Conservation (phyloP, 805 yeast species). For the Ogataea degrootiae region DNA sequence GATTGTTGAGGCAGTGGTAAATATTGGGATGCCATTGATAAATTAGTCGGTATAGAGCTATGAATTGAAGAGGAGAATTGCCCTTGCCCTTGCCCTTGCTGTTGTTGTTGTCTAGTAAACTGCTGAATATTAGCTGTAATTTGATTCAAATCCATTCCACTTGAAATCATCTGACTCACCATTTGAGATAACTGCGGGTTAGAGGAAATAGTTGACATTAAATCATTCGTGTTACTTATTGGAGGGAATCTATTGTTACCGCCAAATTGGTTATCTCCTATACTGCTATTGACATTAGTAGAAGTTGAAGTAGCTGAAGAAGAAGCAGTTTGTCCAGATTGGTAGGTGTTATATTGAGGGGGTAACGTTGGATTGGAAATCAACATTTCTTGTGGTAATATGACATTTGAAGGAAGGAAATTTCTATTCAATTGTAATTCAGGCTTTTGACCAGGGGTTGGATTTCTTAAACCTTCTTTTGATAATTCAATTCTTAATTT, state of each 20-base stretch:
- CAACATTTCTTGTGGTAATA: conserved; percentile 47
- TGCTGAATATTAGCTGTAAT: conserved; percentile 27
- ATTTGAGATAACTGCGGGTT: conserved; percentile 30
- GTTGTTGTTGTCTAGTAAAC: conserved; percentile 19
- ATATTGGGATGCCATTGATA: conserved; percentile 49
- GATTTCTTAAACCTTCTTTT: conserved; percentile 50
- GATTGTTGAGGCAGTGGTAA: conserved; percentile 45
- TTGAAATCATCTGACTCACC: conserved; percentile 32
- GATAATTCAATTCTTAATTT: conserved; percentile 54
- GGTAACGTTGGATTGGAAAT: conserved; percentile 18
- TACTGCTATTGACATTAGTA: background rate
- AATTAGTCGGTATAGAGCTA: conserved; percentile 39
- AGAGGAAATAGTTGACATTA: conserved; percentile 22
- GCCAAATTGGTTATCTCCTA: background rate
- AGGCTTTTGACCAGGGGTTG: conserved; percentile 36
- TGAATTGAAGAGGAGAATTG: background rate
- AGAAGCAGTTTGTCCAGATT: conserved; percentile 3
- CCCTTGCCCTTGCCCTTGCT: conserved; percentile 10
- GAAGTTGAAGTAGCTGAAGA: background rate
- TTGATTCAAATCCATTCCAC: conserved; percentile 33
- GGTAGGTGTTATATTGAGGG: conserved; percentile 21
- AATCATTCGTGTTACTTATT: conserved; percentile 14
- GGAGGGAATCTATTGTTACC: conserved; percentile 10
- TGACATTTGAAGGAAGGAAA: conserved; percentile 53
- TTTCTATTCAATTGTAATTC: conserved; percentile 40